These are phyloP conservation scores for Hansenula sp. DNA, from an alignment of 1,139 yeast species.

Conservation along the genomic window DNA sequence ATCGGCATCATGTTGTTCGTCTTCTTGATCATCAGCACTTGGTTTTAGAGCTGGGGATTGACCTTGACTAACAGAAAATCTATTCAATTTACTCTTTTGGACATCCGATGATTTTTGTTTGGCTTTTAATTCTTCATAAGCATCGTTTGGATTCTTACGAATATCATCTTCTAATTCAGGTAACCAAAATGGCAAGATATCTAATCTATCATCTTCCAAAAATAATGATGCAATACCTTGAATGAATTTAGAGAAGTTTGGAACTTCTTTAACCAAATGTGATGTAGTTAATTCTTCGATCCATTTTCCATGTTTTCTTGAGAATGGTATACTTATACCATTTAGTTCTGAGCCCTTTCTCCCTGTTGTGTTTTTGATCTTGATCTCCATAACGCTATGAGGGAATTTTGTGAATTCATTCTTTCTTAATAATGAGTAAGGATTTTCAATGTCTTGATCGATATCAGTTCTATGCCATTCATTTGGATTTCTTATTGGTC, in stretches of 20 bases:
- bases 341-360: constrained; percentile 20
- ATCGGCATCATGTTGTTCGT: constrained; percentile 31
- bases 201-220: constrained; percentile 86
- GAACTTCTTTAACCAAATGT: constrained; percentile 85
- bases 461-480: constrained; percentile 93
- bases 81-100: constrained; percentile 35
- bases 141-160: constrained; percentile 71
- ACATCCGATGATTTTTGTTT: constrained; percentile 41
- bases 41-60: neutral
- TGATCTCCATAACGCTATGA: constrained; percentile 86
- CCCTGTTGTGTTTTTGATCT: constrained; percentile 45
- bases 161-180: constrained; percentile 85
- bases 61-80: constrained; percentile 22
- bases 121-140: constrained; percentile 52
- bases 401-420: constrained; percentile 90
- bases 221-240: constrained; percentile 89
- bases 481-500: constrained; percentile 86
- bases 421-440: constrained; percentile 70
- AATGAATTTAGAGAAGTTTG: constrained; percentile 83
- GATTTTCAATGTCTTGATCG: constrained; percentile 70
- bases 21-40: constrained; percentile 6
- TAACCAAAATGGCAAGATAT: constrained; percentile 90
- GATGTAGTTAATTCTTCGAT: constrained; percentile 80
- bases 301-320: constrained; percentile 64
- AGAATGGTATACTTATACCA: constrained; percentile 29